A percentile compares a stretch with the other conserved stretches of the same genome.
Conservation (phyloP, 140 eudicot species). For the Bidens hawaiensis region DNA sequence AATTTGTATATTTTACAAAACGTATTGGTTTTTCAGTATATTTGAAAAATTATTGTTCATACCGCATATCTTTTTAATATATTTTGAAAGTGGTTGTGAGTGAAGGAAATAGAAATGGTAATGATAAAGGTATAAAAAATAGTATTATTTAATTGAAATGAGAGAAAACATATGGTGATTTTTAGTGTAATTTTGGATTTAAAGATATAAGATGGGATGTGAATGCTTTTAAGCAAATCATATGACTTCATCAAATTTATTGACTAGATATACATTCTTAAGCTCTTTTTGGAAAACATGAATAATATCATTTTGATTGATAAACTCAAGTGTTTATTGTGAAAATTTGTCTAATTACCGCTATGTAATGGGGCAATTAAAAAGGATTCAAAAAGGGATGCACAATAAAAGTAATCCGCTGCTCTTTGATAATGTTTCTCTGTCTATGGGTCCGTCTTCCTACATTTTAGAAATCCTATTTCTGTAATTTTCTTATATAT, state of each 20-base stretch:
- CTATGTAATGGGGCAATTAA: conserved; percentile 38
- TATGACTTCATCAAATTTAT: not conserved
- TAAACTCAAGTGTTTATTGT: conserved; percentile 42
- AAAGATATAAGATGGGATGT: no score
- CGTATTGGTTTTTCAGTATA: no score
- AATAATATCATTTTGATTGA: conserved; percentile 18
- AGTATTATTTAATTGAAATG: no score
- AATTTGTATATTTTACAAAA: not conserved
- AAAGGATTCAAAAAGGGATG: no score
- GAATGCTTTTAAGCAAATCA: not conserved
- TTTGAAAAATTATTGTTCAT: no score
- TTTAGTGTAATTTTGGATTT: no score
- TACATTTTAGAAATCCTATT: conserved; percentile 9
- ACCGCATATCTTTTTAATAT: no score
- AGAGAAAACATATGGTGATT: no score
- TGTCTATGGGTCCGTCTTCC: conserved; percentile 32
- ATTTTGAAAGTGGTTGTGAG: no score
- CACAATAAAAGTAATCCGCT: conserved; percentile 26
- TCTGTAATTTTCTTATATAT: not conserved
- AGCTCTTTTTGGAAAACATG: conserved; percentile 3
- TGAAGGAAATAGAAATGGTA: no score
- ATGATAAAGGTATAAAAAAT: no score
- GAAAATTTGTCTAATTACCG: conserved; percentile 38
- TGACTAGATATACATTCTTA: conserved; percentile 3
- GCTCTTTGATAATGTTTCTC: no score